Percentiles rank a stretch among this genome's conserved stretches.
phyloP scores from a whole-genome alignment of 164 flowering plant genomes.

The Macadamia tetraphylla region DNA sequence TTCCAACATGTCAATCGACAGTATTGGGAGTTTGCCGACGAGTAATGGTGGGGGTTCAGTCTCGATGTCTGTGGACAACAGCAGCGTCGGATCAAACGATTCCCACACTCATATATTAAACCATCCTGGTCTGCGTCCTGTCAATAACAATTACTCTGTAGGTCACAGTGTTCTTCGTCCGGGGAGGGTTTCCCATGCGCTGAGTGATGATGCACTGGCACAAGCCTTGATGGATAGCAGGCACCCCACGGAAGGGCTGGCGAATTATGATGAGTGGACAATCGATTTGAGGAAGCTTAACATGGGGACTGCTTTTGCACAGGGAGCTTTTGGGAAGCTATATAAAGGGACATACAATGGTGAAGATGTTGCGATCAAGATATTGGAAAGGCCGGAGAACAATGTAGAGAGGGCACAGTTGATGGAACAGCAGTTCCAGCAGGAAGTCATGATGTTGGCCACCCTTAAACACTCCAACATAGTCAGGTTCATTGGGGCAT shows the following conservation, averaged over 20 bases:
- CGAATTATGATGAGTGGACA: slow-evolving; percentile 66
- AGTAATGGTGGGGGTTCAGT: slow-evolving; percentile 30
- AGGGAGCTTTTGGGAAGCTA: slow-evolving; percentile 69
- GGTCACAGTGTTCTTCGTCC: slow-evolving; percentile 32
- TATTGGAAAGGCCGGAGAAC: slow-evolving; percentile 68
- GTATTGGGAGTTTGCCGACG: slow-evolving; percentile 29
- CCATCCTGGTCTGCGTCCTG: slow-evolving; percentile 22
- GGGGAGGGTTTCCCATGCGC: slow-evolving; percentile 26
- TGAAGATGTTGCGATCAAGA: slow-evolving; percentile 73
- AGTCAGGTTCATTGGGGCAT: slow-evolving; percentile 64
- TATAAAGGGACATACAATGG: slow-evolving; percentile 64
- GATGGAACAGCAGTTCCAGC: slow-evolving; percentile 72
- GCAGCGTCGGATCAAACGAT: slow-evolving; percentile 39
- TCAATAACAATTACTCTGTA: slow-evolving; percentile 20
- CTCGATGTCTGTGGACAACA: slow-evolving; percentile 34
- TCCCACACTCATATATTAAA: slow-evolving; percentile 23
- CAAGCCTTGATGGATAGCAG: slow-evolving; percentile 58
- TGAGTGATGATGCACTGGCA: slow-evolving; percentile 38
- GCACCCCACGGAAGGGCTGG: slow-evolving; percentile 52
- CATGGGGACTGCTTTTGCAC: slow-evolving; percentile 65
- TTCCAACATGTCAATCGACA: slow-evolving; percentile 38
- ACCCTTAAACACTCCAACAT: slow-evolving; percentile 55
- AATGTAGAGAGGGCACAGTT: slow-evolving; percentile 40
- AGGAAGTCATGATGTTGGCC: slow-evolving; percentile 77
- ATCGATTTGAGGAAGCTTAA: slow-evolving; percentile 60